Evolutionary conservation across 2,329 filamentous ascomycete genomes (phyloP), one percentile per base, ranked within the genome.

Genomic region (Didymellaceae sp.): DNA sequence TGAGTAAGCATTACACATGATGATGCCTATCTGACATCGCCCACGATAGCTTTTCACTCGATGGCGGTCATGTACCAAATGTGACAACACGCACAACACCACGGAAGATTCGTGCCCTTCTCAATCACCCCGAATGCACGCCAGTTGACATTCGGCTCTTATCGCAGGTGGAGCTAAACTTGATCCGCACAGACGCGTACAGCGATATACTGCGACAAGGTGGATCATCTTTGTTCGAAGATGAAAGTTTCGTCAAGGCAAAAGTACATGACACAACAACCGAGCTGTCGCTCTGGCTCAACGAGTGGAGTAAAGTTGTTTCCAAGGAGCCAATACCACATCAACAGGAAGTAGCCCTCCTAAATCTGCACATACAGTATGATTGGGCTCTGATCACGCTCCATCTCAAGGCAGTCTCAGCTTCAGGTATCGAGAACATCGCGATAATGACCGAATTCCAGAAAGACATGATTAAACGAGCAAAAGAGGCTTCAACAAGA

Each of bases 321-420:
- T 59, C 58, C 10, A 48, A 39, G 1, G 58, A 66, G 11, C 49
- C 57, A 14, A 16, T 20, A 6, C 34, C 40, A 4, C 48, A 61
- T 16, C 41, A 60, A 35, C 47, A 55, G 18, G 52, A 61, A 7
- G 34, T 65, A n/a, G 66, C 66, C 1, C 54, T 76, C 0, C 65
- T 78, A 4, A 82, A 82, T 16, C 65, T 83, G 1, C 72, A 74
- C 2, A 77, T 83, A 0, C 80, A 83, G 56, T 75, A 76, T 50
- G 79, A 79, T 54, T 84, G 81, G 81, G 77, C 79, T 1, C 74
- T 80, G 13, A 78, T 80, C 33, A 82, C 81, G 60, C 73, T 80
- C 1, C 70, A 81, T 48, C 78, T 80, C 37, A 78, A 80, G 59
- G 80, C 79, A 0, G 63, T 83, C 0, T 75, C 78, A 32, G 72